Percentiles rank a stretch among this genome's conserved stretches.
Conservation (phyloP, 1,284 basidiomycete genomes). For the Schizophyllum amplum region DNA sequence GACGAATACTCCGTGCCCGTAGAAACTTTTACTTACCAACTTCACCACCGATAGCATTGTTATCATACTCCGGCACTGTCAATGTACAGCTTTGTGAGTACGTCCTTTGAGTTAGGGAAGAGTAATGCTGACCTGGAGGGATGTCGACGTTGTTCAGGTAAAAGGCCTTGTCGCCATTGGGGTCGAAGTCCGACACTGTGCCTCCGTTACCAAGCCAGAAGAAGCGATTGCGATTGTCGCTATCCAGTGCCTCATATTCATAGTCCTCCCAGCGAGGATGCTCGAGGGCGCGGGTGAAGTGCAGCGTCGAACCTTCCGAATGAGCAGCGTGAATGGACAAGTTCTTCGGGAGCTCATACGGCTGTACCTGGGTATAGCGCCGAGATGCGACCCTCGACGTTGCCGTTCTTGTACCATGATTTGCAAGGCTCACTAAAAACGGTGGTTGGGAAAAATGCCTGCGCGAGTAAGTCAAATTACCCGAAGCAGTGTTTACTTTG, state of each 20-base stretch:
- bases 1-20: too few species aligned
- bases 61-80: not conserved
- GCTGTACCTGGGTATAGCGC: constrained; percentile 50
- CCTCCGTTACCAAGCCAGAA: constrained; percentile 55
- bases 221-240: constrained; percentile 35
- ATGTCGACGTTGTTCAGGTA: constrained; percentile 38
- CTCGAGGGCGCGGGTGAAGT: constrained; percentile 38
- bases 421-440: constrained; percentile 52
- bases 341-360: not conserved
- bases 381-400: constrained; percentile 46
- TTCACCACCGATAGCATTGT: not conserved
- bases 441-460: constrained; percentile 28
- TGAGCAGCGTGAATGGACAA: not conserved
- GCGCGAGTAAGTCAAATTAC: not conserved
- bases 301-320: constrained; percentile 40
- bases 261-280: constrained; percentile 63
- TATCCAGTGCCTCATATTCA: constrained; percentile 40
- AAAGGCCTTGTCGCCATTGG: constrained; percentile 39
- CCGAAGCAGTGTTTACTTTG: not conserved
- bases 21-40: not conserved
- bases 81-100: not conserved
- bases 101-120: too few species aligned
- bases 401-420: constrained; percentile 61
- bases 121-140: constrained; percentile 25
- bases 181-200: constrained; percentile 34